Conservation (phyloP, 1,284 basidiomycete genomes). For the Blastosporella zonata region DNA sequence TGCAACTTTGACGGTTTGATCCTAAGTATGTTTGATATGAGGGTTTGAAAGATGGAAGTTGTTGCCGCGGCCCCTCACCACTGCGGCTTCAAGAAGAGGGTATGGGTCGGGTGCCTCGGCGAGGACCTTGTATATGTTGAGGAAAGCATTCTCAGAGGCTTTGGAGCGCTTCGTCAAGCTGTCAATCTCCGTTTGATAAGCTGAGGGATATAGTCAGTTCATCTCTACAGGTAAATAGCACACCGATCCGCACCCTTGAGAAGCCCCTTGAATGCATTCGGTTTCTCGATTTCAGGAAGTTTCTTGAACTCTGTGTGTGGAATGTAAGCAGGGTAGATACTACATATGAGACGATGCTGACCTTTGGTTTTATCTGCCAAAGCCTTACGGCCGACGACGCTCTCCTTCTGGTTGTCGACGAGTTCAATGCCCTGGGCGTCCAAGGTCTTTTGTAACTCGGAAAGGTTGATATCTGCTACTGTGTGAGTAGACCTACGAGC, state of each 20-base stretch:
- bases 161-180: slow-evolving; percentile 90
- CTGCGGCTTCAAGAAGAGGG: slow-evolving; percentile 89
- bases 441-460: slow-evolving; percentile 89
- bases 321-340: neutral
- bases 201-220: slow-evolving; percentile 36
- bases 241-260: slow-evolving; percentile 65
- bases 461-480: slow-evolving; percentile 77
- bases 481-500: neutral
- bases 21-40: slow-evolving; percentile 43
- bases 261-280: slow-evolving; percentile 80
- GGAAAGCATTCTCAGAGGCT: slow-evolving; percentile 88
- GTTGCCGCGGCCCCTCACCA: slow-evolving; percentile 49
- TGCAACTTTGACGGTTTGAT: slow-evolving; percentile 85
- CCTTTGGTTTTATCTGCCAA: slow-evolving; percentile 93
- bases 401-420: slow-evolving; percentile 98
- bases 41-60: neutral
- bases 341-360: slow-evolving; percentile 25
- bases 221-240: neutral
- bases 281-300: slow-evolving; percentile 83
- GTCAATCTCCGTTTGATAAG: slow-evolving; percentile 97
- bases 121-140: slow-evolving; percentile 90
- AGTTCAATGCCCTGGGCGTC: slow-evolving; percentile 90
- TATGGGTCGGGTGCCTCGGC: slow-evolving; percentile 96
- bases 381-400: slow-evolving; percentile 87
- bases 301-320: slow-evolving; percentile 82